A percentile compares a stretch with the other conserved stretches of the same genome.
These are phyloP conservation scores for Amauroascus niger DNA, from an alignment of 2,329 filamentous ascomycete genomes.

Conservation along the genomic window DNA sequence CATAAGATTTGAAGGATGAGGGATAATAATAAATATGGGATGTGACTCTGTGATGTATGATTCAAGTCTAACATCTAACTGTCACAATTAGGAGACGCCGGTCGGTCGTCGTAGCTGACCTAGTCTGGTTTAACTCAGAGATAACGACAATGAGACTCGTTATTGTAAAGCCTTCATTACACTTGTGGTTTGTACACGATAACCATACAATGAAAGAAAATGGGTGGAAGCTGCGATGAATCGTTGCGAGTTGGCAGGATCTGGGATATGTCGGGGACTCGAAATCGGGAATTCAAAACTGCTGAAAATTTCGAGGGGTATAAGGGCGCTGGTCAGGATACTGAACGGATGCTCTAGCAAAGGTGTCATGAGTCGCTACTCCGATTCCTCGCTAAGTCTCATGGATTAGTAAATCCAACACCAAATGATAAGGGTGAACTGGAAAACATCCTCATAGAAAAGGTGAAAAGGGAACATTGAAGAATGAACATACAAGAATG, in stretches of 20 bases:
- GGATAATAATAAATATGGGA: neutral
- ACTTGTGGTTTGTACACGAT: neutral
- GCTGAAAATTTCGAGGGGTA: neutral
- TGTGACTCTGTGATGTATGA: neutral
- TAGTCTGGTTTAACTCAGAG: neutral
- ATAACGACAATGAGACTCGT: neutral
- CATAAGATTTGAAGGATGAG: neutral
- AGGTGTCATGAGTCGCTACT: neutral
- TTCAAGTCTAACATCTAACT: no score
- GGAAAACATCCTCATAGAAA: neutral
- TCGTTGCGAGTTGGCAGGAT: neutral
- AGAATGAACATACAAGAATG: conserved; percentile 9
- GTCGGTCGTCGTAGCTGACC: no score
- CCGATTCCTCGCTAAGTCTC: neutral
- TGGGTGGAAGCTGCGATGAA: neutral
- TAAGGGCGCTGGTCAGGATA: neutral
- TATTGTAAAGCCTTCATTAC: neutral
- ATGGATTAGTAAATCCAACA: neutral
- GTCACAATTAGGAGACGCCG: no score
- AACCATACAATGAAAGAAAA: neutral
- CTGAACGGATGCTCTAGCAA: neutral
- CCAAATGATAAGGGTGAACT: neutral
- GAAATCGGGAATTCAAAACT: neutral
- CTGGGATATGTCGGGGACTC: neutral
- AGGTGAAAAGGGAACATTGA: neutral